A percentile compares a stretch with the other conserved stretches of the same genome.
Evolutionary conservation across 805 yeast species (phyloP).

Genomic region (Cyberlindnera petersonii): DNA sequence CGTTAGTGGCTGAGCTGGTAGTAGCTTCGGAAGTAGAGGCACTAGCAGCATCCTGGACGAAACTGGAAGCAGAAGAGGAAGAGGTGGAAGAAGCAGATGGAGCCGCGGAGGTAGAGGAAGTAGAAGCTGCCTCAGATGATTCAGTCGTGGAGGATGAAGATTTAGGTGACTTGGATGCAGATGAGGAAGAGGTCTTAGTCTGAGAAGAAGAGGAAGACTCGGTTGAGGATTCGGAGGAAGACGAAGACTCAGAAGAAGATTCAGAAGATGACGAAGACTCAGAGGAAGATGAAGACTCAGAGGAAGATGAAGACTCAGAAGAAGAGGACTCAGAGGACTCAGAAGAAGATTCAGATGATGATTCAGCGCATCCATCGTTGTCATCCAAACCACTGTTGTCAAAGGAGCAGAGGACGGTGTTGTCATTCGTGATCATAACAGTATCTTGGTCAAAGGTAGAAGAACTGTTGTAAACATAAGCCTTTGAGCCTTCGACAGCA

Average conservation of each 20-base stretch:
- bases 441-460: conserved; percentile 44
- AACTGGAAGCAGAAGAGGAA: conserved; percentile 6
- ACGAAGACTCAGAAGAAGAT: conserved; percentile 6
- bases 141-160: conserved; percentile 1
- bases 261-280: conserved; percentile 1
- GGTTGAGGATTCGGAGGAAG: conserved; percentile 10
- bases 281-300: conserved; percentile 11
- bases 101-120: neutral
- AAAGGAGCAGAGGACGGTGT: conserved; percentile 52
- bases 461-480: conserved; percentile 52
- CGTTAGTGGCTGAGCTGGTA: neutral
- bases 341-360: conserved; percentile 23
- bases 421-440: conserved; percentile 58
- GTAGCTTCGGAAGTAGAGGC: neutral
- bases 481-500: conserved; percentile 38
- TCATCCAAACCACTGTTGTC: conserved; percentile 68
- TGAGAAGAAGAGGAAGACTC: conserved; percentile 3
- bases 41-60: conserved; percentile 6
- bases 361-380: conserved; percentile 26
- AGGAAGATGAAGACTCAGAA: conserved; percentile 13
- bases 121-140: neutral
- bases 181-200: conserved; percentile 3
- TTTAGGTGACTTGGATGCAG: too few species aligned
- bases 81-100: neutral
- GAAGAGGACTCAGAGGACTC: conserved; percentile 15